Percentiles rank a stretch among this genome's conserved stretches.
Evolutionary conservation across 1,284 basidiomycete genomes (phyloP).

Genomic region (Cryptococcus sp.): DNA sequence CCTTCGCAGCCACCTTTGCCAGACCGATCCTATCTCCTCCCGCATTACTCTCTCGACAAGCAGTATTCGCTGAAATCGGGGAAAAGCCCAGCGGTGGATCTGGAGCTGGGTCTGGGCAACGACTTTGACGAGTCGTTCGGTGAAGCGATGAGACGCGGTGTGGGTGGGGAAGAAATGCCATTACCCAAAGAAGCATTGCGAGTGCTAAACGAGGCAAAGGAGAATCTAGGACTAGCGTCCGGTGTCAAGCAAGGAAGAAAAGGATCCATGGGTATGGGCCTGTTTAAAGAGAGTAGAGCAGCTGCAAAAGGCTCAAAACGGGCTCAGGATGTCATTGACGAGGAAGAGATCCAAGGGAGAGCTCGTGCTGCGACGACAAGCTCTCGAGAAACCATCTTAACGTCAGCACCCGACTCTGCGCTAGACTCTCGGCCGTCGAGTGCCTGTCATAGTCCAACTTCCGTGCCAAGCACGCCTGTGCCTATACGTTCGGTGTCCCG

Average conservation of each 20-base stretch:
- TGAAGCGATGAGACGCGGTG: constrained; percentile 45
- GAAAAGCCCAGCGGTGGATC: constrained; percentile 18
- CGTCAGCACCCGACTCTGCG: not conserved
- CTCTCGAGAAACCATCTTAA: constrained; percentile 2
- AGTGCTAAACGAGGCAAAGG: constrained; percentile 48
- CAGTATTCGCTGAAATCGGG: constrained; percentile 42
- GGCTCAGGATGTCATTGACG: constrained; percentile 5
- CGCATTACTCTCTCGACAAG: constrained; percentile 51
- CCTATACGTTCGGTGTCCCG: constrained; percentile 12
- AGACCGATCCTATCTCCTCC: constrained; percentile 36
- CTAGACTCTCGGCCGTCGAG: not conserved
- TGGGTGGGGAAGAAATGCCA: constrained; percentile 42
- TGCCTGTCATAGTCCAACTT: constrained; percentile 3
- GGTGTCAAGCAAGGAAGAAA: constrained; percentile 49
- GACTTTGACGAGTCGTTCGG: constrained; percentile 48
- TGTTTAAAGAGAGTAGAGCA: constrained; percentile 49
- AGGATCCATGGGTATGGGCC: constrained; percentile 53
- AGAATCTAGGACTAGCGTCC: constrained; percentile 32
- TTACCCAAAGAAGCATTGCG: constrained; percentile 45
- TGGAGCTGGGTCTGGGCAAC: constrained; percentile 47
- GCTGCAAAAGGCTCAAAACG: constrained; percentile 11
- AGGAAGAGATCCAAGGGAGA: constrained; percentile 6
- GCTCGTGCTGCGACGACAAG: constrained; percentile 11
- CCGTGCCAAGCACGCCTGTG: constrained; percentile 12
- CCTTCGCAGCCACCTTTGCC: constrained; percentile 13